Evolutionary conservation across 2,329 filamentous ascomycete genomes (phyloP).

Genomic region (Neobulgaria alba): DNA sequence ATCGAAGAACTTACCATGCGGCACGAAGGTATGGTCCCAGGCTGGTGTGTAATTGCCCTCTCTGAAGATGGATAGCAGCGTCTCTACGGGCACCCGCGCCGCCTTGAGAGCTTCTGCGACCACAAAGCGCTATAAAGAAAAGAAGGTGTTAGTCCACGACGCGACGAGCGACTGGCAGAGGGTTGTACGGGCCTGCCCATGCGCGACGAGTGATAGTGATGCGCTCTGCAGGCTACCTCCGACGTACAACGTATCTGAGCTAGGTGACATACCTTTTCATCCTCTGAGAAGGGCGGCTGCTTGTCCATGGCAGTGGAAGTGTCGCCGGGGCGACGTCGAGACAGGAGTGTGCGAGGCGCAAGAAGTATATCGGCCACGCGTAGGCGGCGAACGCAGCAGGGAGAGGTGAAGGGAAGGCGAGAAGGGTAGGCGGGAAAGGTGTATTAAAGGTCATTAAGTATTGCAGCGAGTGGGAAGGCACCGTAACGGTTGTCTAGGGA

Average conservation of each 20-base stretch:
- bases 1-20: slow-evolving; percentile 34
- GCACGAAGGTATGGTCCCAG: slow-evolving; percentile 41
- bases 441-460: slow-evolving; percentile 24
- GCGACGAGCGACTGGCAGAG: not conserved
- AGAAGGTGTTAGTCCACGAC: not conserved
- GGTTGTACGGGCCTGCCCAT: not conserved
- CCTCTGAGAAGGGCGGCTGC: slow-evolving; percentile 1
- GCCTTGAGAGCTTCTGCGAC: slow-evolving; percentile 44
- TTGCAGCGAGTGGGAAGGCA: slow-evolving; percentile 7
- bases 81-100: slow-evolving; percentile 34
- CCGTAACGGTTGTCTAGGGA: slow-evolving; percentile 4
- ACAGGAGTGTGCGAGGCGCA: slow-evolving; percentile 4
- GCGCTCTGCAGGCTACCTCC: not conserved
- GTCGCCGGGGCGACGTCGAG: not conserved
- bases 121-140: slow-evolving; percentile 30
- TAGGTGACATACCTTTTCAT: slow-evolving; percentile 1
- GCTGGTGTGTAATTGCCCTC: slow-evolving; percentile 35
- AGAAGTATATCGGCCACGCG: slow-evolving; percentile 5
- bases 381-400: slow-evolving; percentile 8
- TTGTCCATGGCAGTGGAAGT: not conserved
- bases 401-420: slow-evolving; percentile 14
- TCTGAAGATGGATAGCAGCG: slow-evolving; percentile 35
- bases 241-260: not conserved
- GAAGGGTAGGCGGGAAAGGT: slow-evolving; percentile 12
- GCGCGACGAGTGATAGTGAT: not conserved